phyloP scores from a whole-genome alignment of 768 basidiomycete genomes.

The Leccinum aurantiacum region DNA sequence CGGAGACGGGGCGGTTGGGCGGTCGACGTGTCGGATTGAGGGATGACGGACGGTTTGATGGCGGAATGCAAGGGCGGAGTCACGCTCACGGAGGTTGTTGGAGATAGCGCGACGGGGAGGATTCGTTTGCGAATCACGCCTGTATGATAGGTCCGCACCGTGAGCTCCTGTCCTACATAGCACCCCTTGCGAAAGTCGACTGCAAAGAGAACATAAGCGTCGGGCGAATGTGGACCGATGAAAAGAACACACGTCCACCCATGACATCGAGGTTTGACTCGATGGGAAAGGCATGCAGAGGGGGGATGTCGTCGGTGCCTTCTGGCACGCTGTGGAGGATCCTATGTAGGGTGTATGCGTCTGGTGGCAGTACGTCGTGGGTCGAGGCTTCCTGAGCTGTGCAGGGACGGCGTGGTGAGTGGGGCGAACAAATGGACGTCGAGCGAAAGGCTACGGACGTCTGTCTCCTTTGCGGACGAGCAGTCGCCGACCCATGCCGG shows the following conservation, averaged over 20 bases:
- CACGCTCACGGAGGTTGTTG: conserved; percentile 22
- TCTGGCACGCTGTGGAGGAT: conserved; percentile 86
- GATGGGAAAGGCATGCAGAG: conserved; percentile 84
- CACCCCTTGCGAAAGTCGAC: conserved; percentile 98
- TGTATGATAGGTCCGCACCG: conserved; percentile 94
- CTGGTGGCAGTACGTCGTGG: conserved; percentile 51
- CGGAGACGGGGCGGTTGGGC: conserved; percentile 54
- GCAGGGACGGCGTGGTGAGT: conserved; percentile 7
- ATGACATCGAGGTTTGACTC: conserved; percentile 94
- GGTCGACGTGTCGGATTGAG: conserved; percentile 31
- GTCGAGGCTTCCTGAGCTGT: conserved; percentile 54
- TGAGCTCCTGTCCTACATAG: conserved; percentile 96
- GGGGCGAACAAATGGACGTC: background rate
- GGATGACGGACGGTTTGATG: conserved; percentile 25
- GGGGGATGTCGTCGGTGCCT: conserved; percentile 71
- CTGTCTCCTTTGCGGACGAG: conserved; percentile 66
- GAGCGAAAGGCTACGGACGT: conserved; percentile 54
- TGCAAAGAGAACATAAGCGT: conserved; percentile 30
- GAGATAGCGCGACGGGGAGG: conserved; percentile 64
- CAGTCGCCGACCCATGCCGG: conserved; percentile 76
- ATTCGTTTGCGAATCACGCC: conserved; percentile 90
- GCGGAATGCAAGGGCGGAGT: conserved; percentile 21
- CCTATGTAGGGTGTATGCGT: conserved; percentile 76
- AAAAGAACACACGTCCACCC: conserved; percentile 72
- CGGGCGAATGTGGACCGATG: background rate